Base-by-base conservation (phyloP, 2,329 filamentous ascomycete genomes). In the Colletotrichum costaricense region DNA sequence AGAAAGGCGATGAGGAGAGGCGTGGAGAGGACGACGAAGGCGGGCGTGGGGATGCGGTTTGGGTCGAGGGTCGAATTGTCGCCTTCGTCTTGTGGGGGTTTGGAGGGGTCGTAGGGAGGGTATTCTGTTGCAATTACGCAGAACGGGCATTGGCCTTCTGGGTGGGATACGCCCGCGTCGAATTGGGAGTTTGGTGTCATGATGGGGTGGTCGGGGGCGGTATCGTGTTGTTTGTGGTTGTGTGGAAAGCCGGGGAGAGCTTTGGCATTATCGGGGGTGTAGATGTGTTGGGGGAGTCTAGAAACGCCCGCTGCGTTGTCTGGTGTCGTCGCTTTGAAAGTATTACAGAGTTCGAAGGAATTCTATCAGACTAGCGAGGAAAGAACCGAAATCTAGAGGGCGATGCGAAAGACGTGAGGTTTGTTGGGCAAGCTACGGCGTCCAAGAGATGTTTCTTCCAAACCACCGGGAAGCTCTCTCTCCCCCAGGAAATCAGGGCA, bases 1-100 rank as follows among this genome's bases (percentile, higher is more conserved):
- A 98, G 88, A 83, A 98, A 98, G 55, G 95, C 95, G 75, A 98
- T 85, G 33, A 97, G 90, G 74, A 91, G 82, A 1, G 91, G 91
- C 1, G 94, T 97, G 2, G 94, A 94, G 72, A 98, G 89, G 38
- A 98, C 89, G 35, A 98, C 79, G 78, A 90, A 92, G 22, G 89
- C 85, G 12, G 86, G 76, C 1, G 88, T 86, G 1, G 80, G 77
- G 9, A 84, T 83, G 9, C 76, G 75, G 19, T 75, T 78, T 2
- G 79, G 82, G 72, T 74, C 80, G 74, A 84, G 78, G 5, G 80
- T 78, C 11, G 82, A 79, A 57, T 42, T 42, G 14, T 16, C 14
- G 38, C 38, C 38, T 16, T 81, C 77, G 16, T 84, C 58, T 1
- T 81, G 63, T 0, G 88, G 88, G 0, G 88, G 88, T 2, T 77